Percentiles rank a stretch among this genome's conserved stretches.
Conservation (phyloP, 257 asterid species). For the Ajuga chamaepitys region DNA sequence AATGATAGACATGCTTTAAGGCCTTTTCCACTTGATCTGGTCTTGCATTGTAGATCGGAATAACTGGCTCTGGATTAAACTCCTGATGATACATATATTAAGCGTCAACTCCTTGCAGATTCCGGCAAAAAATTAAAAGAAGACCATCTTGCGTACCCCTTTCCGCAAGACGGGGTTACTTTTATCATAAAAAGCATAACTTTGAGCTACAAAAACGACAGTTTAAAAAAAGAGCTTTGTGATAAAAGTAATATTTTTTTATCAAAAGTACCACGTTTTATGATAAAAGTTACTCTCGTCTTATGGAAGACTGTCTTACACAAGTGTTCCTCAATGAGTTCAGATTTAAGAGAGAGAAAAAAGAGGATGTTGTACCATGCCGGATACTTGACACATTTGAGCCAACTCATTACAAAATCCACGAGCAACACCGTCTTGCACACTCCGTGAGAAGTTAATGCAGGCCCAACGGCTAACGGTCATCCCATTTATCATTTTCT, state of each 20-base stretch:
- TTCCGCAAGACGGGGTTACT: too few species aligned
- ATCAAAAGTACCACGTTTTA: too few species aligned
- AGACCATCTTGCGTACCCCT: too few species aligned
- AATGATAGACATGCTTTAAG: constrained; percentile 74
- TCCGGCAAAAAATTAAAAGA: too few species aligned
- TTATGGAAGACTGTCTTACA: too few species aligned
- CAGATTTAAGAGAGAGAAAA: not conserved
- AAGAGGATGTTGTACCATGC: constrained; percentile 55
- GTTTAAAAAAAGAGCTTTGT: too few species aligned
- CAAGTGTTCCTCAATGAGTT: too few species aligned
- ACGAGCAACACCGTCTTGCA: constrained; percentile 94
- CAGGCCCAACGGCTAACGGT: constrained; percentile 97
- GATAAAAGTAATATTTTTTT: too few species aligned
- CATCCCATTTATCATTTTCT: constrained; percentile 99
- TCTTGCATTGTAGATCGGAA: constrained; percentile 75
- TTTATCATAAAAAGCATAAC: too few species aligned
- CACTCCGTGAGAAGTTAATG: constrained; percentile 90
- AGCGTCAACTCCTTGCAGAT: too few species aligned
- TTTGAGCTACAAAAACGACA: too few species aligned
- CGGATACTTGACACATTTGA: constrained; percentile 98
- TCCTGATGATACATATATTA: constrained; percentile 71
- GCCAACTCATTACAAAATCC: constrained; percentile 94
- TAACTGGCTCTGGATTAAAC: constrained; percentile 77
- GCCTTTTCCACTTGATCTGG: constrained; percentile 99
- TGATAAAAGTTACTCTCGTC: too few species aligned